A percentile compares a stretch with the other conserved stretches of the same genome.
Conservation (phyloP, 306 rosid species). For the Vigna angularis region DNA sequence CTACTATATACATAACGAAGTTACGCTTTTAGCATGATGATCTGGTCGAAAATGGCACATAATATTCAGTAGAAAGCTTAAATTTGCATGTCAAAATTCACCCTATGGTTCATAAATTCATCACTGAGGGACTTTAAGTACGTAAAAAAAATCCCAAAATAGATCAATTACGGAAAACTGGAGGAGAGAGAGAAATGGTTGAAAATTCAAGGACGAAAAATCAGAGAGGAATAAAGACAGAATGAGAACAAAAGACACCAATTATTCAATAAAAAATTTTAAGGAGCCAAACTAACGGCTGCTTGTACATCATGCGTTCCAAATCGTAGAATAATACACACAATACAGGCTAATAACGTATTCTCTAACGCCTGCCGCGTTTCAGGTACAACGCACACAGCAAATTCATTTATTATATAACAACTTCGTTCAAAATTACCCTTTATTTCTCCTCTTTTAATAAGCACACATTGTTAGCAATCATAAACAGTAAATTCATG, state of each 20-base stretch:
- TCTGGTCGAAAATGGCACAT: background rate
- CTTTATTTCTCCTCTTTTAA: conserved; percentile 1
- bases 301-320: background rate
- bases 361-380: background rate
- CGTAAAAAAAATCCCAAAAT: conserved; percentile 24
- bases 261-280: background rate
- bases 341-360: background rate
- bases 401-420: background rate
- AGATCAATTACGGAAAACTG: background rate
- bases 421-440: background rate
- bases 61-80: background rate
- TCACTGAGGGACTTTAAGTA: background rate
- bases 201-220: background rate
- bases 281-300: conserved; percentile 2
- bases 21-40: background rate
- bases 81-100: conserved; percentile 14
- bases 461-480: conserved; percentile 1
- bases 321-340: conserved; percentile 1
- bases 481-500: background rate
- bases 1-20: background rate
- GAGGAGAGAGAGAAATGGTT: background rate
- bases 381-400: background rate
- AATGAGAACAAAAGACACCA: background rate
- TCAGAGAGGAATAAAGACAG: background rate
- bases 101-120: background rate